These are phyloP conservation scores for Neurospora pannonica DNA, from an alignment of 495 filamentous ascomycete species.

Conservation along the genomic window DNA sequence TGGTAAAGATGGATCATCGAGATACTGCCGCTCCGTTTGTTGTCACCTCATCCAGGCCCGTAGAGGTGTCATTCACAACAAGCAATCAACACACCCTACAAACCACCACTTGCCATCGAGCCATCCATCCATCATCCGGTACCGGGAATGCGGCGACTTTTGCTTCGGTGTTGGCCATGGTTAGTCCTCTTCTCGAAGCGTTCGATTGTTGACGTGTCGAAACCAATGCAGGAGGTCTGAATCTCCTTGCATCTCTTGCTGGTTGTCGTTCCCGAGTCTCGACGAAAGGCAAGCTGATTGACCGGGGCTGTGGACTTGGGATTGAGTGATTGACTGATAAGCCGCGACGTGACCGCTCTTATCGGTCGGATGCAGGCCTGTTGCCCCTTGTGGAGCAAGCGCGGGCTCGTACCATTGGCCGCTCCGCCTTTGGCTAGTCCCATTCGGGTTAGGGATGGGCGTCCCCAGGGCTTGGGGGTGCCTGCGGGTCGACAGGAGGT, in stretches of 20 bases:
- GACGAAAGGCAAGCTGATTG: background rate
- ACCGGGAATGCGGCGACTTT: background rate
- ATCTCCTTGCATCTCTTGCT: background rate
- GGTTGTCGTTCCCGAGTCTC: background rate
- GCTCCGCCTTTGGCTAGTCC: slow-evolving; percentile 17
- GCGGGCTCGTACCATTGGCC: slow-evolving; percentile 14
- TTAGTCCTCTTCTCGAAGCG: background rate
- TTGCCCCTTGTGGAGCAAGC: slow-evolving; percentile 12
- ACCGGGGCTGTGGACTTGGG: background rate
- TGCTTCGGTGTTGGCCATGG: background rate
- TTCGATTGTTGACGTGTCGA: background rate
- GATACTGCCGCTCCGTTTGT: background rate
- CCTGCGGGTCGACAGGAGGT: slow-evolving; percentile 7
- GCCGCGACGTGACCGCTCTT: slow-evolving; percentile 2
- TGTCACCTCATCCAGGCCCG: background rate
- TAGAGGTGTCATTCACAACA: background rate
- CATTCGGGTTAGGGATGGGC: slow-evolving; percentile 6
- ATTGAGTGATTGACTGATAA: background rate
- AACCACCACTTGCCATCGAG: background rate
- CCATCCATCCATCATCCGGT: background rate
- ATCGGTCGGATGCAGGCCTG: slow-evolving; percentile 6
- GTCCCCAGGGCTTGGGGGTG: slow-evolving; percentile 7
- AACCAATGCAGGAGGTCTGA: background rate
- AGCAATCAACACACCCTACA: background rate
- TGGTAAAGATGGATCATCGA: background rate